These are phyloP conservation scores for Aegilops tauschii DNA, from an alignment of 176 grass and related monocot species.

Conservation along the genomic window DNA sequence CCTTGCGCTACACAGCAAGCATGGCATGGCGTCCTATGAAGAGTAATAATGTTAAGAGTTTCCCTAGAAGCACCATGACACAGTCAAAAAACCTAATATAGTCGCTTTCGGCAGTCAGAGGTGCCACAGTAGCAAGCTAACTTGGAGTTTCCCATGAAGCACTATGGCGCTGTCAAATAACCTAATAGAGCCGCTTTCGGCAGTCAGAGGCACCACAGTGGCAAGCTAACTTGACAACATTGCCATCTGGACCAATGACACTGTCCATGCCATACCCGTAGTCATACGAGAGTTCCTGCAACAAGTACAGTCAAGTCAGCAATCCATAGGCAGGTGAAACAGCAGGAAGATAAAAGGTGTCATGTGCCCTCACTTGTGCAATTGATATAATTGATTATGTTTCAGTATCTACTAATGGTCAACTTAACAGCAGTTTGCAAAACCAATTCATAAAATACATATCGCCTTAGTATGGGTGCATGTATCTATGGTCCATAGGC, in stretches of 20 bases:
- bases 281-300: slow-evolving; percentile 6
- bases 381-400: background rate
- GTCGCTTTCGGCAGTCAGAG: slow-evolving; percentile 42
- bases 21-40: background rate
- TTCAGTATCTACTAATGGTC: background rate
- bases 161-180: background rate
- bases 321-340: slow-evolving; percentile 12
- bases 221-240: slow-evolving; percentile 48
- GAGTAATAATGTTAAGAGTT: background rate
- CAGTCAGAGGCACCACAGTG: slow-evolving; percentile 57
- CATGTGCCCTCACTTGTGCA: background rate
- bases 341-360: background rate
- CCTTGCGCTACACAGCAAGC: background rate
- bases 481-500: too few species aligned
- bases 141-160: slow-evolving; percentile 17
- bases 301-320: background rate
- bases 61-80: background rate
- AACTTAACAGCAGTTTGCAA: background rate
- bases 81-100: slow-evolving; percentile 30
- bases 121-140: slow-evolving; percentile 49
- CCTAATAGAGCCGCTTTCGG: slow-evolving; percentile 63
- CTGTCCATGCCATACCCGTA: slow-evolving; percentile 71
- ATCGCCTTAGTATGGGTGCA: background rate
- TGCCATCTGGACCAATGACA: slow-evolving; percentile 55
- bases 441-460: background rate